These are phyloP conservation scores for Caryocar brasiliense DNA, from an alignment of 441 rosid genomes.

Conservation along the genomic window DNA sequence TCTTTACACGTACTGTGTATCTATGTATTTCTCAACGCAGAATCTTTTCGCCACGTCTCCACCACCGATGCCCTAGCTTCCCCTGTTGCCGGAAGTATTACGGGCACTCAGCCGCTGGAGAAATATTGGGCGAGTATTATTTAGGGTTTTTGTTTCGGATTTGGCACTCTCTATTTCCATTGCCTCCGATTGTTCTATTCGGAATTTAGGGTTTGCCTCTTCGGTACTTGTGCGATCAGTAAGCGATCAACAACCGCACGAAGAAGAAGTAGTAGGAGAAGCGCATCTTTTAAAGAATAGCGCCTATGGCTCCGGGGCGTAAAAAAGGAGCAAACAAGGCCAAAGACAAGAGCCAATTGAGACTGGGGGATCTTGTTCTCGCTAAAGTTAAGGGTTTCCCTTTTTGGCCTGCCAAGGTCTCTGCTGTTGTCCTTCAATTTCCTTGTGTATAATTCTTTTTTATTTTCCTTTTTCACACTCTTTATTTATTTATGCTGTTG, in stretches of 20 bases:
- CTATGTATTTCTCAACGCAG: not conserved
- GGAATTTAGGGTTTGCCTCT: slow-evolving; percentile 19
- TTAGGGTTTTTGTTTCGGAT: not conserved
- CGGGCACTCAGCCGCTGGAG: slow-evolving; percentile 16
- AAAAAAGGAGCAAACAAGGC: slow-evolving; percentile 74
- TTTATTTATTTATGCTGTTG: not conserved
- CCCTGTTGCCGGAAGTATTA: slow-evolving; percentile 27
- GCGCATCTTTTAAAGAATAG: not conserved
- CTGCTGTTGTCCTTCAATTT: slow-evolving; percentile 2
- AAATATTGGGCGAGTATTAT: slow-evolving; percentile 19
- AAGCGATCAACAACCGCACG: not conserved
- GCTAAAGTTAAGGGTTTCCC: slow-evolving; percentile 99
- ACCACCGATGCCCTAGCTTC: slow-evolving; percentile 17
- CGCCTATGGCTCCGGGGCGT: slow-evolving; percentile 92
- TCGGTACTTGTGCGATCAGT: not conserved
- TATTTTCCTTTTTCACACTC: not conserved
- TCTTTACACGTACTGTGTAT: not conserved
- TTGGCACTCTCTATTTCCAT: not conserved
- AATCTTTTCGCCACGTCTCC: not conserved
- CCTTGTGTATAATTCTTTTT: not conserved
- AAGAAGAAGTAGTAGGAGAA: not conserved
- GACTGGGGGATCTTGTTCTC: slow-evolving; percentile 91
- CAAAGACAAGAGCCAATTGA: slow-evolving; percentile 54
- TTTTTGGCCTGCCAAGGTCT: slow-evolving; percentile 97
- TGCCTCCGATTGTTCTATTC: not conserved